These are phyloP conservation scores for Candida ortonii DNA, from an alignment of 805 yeast genomes.

Conservation along the genomic window DNA sequence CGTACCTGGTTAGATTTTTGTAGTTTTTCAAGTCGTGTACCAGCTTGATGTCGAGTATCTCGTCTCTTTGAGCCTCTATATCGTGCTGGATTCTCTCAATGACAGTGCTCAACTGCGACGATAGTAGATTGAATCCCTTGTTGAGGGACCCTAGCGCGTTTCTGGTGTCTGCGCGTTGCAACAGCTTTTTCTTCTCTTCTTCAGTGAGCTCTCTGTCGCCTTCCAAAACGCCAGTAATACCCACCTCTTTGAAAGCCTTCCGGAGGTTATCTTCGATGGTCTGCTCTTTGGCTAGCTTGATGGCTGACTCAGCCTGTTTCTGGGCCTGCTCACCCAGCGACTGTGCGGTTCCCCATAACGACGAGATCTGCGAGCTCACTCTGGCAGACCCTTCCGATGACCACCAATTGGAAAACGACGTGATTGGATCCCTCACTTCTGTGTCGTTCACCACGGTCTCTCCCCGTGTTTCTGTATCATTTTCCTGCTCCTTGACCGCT, in stretches of 20 bases:
- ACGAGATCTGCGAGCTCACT: constrained; percentile 58
- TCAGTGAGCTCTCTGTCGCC: constrained; percentile 34
- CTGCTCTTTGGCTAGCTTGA: constrained; percentile 45
- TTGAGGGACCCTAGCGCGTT: constrained; percentile 37
- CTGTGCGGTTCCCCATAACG: constrained; percentile 64
- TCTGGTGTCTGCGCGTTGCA: constrained; percentile 32
- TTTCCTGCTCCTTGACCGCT: background rate
- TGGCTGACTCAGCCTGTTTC: constrained; percentile 48
- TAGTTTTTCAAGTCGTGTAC: constrained; percentile 67
- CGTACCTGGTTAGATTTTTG: constrained; percentile 43
- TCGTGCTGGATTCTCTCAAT: constrained; percentile 36
- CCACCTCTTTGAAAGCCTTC: constrained; percentile 41
- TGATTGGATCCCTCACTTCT: constrained; percentile 52
- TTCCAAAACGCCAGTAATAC: constrained; percentile 37
- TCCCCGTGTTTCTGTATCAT: constrained; percentile 1
- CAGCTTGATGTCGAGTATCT: constrained; percentile 57
- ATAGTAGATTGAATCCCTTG: constrained; percentile 32
- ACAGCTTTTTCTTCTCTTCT: constrained; percentile 27
- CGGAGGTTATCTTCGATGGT: constrained; percentile 30
- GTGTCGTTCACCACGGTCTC: constrained; percentile 5
- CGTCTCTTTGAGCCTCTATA: constrained; percentile 37
- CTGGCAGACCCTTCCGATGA: constrained; percentile 62
- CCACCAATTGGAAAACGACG: constrained; percentile 75
- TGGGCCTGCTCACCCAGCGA: constrained; percentile 39
- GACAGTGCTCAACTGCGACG: constrained; percentile 36